Evolutionary conservation across 805 yeast species (phyloP).

Genomic region (Lipomyces yamadae): DNA sequence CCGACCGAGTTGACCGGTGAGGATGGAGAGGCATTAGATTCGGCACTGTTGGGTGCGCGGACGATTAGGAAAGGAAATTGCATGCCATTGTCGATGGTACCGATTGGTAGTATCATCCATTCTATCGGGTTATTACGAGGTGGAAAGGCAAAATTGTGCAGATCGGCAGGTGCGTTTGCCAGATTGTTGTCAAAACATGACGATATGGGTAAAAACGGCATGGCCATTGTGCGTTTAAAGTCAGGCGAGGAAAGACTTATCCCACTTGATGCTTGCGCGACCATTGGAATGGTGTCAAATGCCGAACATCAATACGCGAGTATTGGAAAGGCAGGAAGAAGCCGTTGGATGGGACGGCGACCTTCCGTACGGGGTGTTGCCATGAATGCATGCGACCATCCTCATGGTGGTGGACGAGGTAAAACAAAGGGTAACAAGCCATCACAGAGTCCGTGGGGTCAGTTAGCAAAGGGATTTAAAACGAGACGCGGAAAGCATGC

Average conservation of each 20-base stretch:
- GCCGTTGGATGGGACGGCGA: slow-evolving; percentile 88
- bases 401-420: slow-evolving; percentile 99
- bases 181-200: slow-evolving; percentile 80
- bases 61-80: slow-evolving; percentile 94
- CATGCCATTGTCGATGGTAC: slow-evolving; percentile 87
- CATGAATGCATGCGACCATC: slow-evolving; percentile 96
- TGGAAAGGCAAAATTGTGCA: slow-evolving; percentile 86
- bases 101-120: slow-evolving; percentile 91
- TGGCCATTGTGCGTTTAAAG: slow-evolving; percentile 80
- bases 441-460: slow-evolving; percentile 97
- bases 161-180: slow-evolving; percentile 94
- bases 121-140: slow-evolving; percentile 76
- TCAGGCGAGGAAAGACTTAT: slow-evolving; percentile 95
- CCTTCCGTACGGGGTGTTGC: slow-evolving; percentile 98
- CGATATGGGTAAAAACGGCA: slow-evolving; percentile 52
- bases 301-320: slow-evolving; percentile 86
- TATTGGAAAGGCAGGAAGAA: slow-evolving; percentile 96
- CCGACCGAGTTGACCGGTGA: slow-evolving; percentile 73
- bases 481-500: slow-evolving; percentile 81
- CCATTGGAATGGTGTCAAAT: slow-evolving; percentile 90
- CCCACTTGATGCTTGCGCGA: slow-evolving; percentile 84
- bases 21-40: slow-evolving; percentile 81
- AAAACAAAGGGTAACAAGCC: slow-evolving; percentile 94
- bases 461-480: slow-evolving; percentile 85
- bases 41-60: slow-evolving; percentile 83